Evolutionary conservation across 306 rosid species (phyloP), one percentile per base, ranked within the genome.

Genomic region (Dalbergia oliveri): DNA sequence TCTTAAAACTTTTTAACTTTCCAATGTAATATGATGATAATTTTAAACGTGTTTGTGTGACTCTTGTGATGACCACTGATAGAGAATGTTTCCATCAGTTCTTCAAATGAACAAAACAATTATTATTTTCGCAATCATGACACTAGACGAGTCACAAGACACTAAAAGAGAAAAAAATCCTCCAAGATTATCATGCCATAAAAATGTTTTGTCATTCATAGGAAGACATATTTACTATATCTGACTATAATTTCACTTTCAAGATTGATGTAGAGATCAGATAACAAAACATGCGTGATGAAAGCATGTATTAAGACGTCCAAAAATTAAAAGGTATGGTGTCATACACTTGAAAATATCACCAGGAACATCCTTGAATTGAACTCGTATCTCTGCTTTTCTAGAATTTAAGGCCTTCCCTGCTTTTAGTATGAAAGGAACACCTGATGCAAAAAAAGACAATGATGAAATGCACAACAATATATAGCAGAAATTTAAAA

Each of bases 351-450:
- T 88, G 88, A 91, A 93, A 84, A 93, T 93, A 84, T 91, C 98
- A 80, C 97, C 98, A 34, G 97, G 97, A 60, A 90, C 97, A 83
- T 93, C 97, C 87, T 91, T 91, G 76, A 93, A 90, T 79, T 93
- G 98, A 83, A 93, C 88, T 76, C 98, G 83, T 63, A 93, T 90
- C 85, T 93, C 98, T 47, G 97, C 97, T 88, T 93, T 93, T 64
- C 94, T 88, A 53, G 97, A 93, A 83, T 79, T 89, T 72, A 93
- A 83, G 58, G 98, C 97, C 87, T 93, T 93, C 67, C 98, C 97
- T 37, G 97, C 98, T 90, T 93, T 93, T 19, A 93, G 72, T 58
- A 93, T 90, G 84, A 91, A 91, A 19, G 97, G 98, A 51, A 93
- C 98, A 67, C 97, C 98, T 93, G 84, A 65, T 49, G 21, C 57